phyloP scores from a whole-genome alignment of 768 basidiomycete genomes.

The Agaricus sinodeliciosus region DNA sequence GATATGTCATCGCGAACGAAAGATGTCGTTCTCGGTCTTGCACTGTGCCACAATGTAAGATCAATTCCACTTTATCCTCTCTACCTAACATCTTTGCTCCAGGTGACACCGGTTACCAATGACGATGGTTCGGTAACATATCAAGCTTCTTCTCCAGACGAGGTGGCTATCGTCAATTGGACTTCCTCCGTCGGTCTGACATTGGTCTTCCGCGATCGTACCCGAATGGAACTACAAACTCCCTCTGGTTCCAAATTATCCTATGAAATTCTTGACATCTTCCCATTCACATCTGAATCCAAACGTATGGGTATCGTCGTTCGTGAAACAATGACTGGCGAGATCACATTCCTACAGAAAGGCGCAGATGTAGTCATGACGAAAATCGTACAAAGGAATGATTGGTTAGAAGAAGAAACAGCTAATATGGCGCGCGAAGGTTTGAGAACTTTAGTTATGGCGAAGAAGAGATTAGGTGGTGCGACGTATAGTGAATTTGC shows the following conservation, averaged over 20 bases:
- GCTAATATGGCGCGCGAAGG: conserved; percentile 99
- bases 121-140: conserved; percentile 95
- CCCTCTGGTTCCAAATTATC: conserved; percentile 55
- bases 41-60: conserved; percentile 88
- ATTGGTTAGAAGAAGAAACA: conserved; percentile 98
- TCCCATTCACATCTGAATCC: conserved; percentile 97
- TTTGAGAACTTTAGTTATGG: conserved; percentile 89
- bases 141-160: conserved; percentile 97
- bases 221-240: conserved; percentile 77
- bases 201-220: conserved; percentile 84
- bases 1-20: conserved; percentile 93
- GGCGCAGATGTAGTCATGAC: conserved; percentile 99
- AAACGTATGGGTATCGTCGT: conserved; percentile 99
- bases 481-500: conserved; percentile 75
- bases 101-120: conserved; percentile 95
- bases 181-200: conserved; percentile 92
- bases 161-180: conserved; percentile 98
- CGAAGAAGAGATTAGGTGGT: conserved; percentile 64
- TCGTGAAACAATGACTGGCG: conserved; percentile 65
- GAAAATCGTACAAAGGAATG: conserved; percentile 90
- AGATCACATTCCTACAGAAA: conserved; percentile 89
- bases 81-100: background rate
- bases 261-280: conserved; percentile 89
- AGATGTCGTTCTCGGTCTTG: conserved; percentile 89
- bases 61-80: conserved; percentile 19